Base-by-base conservation (phyloP, 2,329 filamentous ascomycete species). In the Curvularia sp. region DNA sequence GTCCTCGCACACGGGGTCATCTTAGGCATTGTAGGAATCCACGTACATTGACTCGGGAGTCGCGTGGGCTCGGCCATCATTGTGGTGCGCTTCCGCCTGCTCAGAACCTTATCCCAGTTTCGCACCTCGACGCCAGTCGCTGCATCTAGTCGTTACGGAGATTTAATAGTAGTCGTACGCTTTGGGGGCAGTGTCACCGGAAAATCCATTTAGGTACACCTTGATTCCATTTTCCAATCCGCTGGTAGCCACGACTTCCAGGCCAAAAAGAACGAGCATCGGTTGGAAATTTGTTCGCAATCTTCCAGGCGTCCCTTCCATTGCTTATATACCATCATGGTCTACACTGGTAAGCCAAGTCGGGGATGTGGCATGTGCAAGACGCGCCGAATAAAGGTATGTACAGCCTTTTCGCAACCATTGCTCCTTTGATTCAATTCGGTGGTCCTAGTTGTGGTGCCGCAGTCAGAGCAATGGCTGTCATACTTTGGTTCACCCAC, bases 361-460 rank as follows among this genome's bases (percentile, higher is more conserved):
- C 71, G 75, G 49, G 89, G 88, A 68, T 92, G 89, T 69, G 88
- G 90, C 78, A 91, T 89, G 85, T 92, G 89, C 74, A 85, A 89
- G 73, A 89, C 84, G 35, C 83, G 89, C 64, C 84, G 89, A 67
- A 91, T 92, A 72, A 91, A 91, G 84, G 89, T 89, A 81, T 62
- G 81, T 68, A 30, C 35, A 28, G 12, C 28, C 39, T 44, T 35
- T 39, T 54, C 44, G 46, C 46, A 47, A 53, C 35, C 47, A 49
- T 54, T 53, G n/a, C 42, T 54, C 42, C 41, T 56, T 62, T 48
- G 39, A 55, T 47, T 26, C 15, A 33, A 43, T 42, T 53, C 20
- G 43, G 35, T 1, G 46, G 33, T 43, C 22, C 28, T 24, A 42
- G 43, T 28, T 15, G 15, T 20, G 8, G 9, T 35, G 12, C 22